phyloP scores from a whole-genome alignment of 225 moss, liverwort and hornwort species.

The Marchantia paleacea region DNA sequence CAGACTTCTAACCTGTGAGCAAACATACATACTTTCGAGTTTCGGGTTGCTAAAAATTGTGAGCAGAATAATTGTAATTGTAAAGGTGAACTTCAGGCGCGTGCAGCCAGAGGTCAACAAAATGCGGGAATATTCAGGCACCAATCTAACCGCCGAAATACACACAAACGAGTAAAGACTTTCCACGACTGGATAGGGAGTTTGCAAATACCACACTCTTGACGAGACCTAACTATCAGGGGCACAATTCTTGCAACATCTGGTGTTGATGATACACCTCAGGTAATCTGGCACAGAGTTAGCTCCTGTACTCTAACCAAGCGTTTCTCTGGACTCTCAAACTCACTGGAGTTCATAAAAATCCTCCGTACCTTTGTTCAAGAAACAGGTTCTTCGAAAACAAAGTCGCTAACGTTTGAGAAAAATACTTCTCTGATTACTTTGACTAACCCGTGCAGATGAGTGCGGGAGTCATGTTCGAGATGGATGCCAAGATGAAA shows the following conservation, averaged over 20 bases:
- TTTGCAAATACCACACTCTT: background rate
- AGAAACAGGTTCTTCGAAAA: conserved; percentile 2
- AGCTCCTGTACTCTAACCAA: conserved; percentile 12
- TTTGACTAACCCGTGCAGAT: conserved; percentile 14
- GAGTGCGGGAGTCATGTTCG: conserved; percentile 8
- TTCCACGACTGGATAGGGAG: too few species aligned
- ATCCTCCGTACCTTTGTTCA: conserved; percentile 17
- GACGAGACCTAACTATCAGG: background rate
- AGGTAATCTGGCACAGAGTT: conserved; percentile 7
- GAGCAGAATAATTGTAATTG: too few species aligned
- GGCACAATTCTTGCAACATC: conserved; percentile 15
- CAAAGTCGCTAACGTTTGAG: conserved; percentile 8
- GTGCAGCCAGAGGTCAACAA: too few species aligned
- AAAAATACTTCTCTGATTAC: conserved; percentile 9
- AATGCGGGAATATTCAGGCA: too few species aligned
- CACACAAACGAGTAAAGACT: too few species aligned
- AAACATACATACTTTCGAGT: too few species aligned
- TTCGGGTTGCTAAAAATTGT: too few species aligned
- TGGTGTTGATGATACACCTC: conserved; percentile 20
- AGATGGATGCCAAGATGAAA: background rate
- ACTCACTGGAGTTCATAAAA: conserved; percentile 20
- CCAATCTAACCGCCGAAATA: too few species aligned
- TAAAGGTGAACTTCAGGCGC: too few species aligned
- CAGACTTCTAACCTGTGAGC: too few species aligned
- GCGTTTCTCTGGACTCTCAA: conserved; percentile 17